These are phyloP conservation scores for Gymnopus androsaceus DNA, from an alignment of 1,284 basidiomycete genomes.

Conservation along the genomic window DNA sequence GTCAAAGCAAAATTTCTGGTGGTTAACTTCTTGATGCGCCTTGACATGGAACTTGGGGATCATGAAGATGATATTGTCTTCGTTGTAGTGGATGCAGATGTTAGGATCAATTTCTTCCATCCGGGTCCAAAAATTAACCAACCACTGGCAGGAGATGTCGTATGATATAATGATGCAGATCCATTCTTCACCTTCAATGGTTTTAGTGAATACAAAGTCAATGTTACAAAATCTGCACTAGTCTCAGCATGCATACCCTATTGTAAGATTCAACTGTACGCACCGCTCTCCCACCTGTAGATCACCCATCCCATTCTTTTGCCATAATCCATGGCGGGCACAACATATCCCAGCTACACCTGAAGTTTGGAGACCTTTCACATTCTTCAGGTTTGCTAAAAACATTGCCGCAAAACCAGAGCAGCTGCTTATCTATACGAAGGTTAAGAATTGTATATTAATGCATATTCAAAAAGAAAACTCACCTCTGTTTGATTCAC, in stretches of 20 bases:
- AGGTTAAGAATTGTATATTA: background rate
- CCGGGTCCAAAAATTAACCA: conserved; percentile 8
- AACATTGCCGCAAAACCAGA: conserved; percentile 22
- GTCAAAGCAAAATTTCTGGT: conserved; percentile 16
- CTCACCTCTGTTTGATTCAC: conserved; percentile 22
- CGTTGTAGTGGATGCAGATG: conserved; percentile 1
- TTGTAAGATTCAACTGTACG: background rate
- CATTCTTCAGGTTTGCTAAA: conserved; percentile 20
- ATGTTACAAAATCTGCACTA: conserved; percentile 20
- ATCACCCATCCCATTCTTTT: conserved; percentile 23
- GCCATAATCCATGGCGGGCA: conserved; percentile 20
- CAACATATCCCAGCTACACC: conserved; percentile 24
- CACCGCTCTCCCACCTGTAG: conserved; percentile 23
- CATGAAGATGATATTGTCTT: background rate
- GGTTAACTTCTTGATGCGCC: conserved; percentile 15
- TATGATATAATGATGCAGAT: conserved; percentile 16
- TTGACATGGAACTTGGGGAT: conserved; percentile 21
- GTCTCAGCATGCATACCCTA: background rate
- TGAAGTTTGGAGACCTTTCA: conserved; percentile 20
- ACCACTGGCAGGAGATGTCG: conserved; percentile 21
- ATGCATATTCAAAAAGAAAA: background rate
- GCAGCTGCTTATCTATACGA: conserved; percentile 25
- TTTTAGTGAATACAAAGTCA: conserved; percentile 19
- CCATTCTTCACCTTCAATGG: background rate
- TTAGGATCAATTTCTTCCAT: conserved; percentile 3